Percentiles rank a stretch among this genome's conserved stretches.
Conservation (phyloP, 2,329 filamentous ascomycete species). For the Penicillium sp. region DNA sequence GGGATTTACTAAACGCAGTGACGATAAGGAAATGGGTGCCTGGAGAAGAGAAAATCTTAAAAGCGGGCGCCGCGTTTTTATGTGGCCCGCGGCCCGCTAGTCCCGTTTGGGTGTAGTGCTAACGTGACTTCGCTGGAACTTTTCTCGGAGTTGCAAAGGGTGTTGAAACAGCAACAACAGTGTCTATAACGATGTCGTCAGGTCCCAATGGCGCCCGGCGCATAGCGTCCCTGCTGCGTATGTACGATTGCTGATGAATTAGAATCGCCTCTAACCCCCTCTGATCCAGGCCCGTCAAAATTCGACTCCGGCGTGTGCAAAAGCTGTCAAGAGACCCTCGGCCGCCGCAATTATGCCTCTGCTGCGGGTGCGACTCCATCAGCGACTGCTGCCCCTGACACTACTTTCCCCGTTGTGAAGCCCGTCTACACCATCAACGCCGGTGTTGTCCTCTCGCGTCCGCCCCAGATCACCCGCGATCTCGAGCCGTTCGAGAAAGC, state of each 20-base stretch:
- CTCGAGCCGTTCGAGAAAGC: conserved; percentile 86
- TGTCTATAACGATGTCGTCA: conserved; percentile 31
- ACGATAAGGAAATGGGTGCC: conserved; percentile 92
- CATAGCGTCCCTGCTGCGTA: conserved; percentile 41
- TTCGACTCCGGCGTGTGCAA: conserved; percentile 42
- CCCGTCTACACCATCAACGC: conserved; percentile 52
- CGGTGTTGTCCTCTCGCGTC: conserved; percentile 80
- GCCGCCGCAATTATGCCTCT: conserved; percentile 42
- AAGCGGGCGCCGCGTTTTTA: conserved; percentile 22
- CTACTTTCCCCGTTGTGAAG: conserved; percentile 32
- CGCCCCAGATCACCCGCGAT: conserved; percentile 80
- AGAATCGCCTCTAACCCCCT: conserved; percentile 13
- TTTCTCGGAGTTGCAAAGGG: conserved; percentile 32
- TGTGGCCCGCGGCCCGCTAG: conserved; percentile 27
- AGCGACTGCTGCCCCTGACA: conserved; percentile 31
- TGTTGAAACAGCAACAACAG: conserved; percentile 17
- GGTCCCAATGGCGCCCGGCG: conserved; percentile 43
- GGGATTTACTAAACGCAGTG: conserved; percentile 66
- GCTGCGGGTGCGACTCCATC: conserved; percentile 40
- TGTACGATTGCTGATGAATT: conserved; percentile 15
- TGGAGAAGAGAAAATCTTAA: conserved; percentile 47
- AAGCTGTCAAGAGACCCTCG: conserved; percentile 44
- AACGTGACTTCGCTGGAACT: conserved; percentile 38
- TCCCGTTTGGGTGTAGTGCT: conserved; percentile 27
- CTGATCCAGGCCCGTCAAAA: conserved; percentile 34